Evolutionary conservation across 768 basidiomycete genomes (phyloP).

Genomic region (Termitomyces sp.): DNA sequence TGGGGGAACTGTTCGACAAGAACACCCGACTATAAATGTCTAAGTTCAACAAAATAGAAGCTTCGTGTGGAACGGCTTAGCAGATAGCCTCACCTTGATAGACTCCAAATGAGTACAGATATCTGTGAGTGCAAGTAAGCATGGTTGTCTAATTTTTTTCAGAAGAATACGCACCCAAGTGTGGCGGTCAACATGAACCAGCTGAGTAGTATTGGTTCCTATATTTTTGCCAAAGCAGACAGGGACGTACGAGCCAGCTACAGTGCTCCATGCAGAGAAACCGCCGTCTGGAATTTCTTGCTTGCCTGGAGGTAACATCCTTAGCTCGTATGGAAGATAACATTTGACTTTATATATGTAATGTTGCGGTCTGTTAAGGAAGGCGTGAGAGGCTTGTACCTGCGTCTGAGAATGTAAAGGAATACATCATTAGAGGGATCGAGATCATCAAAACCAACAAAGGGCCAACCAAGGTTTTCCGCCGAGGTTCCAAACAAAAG

Average conservation of each 20-base stretch:
- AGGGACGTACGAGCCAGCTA: not conserved
- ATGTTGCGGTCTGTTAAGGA: too few species aligned
- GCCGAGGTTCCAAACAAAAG: too few species aligned
- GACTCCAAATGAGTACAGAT: constrained; percentile 10
- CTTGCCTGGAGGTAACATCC: too few species aligned
- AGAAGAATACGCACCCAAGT: constrained; percentile 2
- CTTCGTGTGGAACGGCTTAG: too few species aligned
- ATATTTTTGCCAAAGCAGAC: not conserved
- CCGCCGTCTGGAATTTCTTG: not conserved
- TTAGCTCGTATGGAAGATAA: too few species aligned
- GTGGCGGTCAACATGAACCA: constrained; percentile 2
- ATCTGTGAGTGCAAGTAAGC: not conserved
- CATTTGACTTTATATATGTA: too few species aligned
- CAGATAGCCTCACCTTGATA: constrained; percentile 2
- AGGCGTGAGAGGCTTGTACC: too few species aligned
- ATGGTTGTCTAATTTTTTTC: not conserved
- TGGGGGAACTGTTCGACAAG: constrained; percentile 2
- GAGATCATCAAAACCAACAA: too few species aligned
- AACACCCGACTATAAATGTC: constrained; percentile 10
- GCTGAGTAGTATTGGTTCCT: not conserved
- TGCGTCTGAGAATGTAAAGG: too few species aligned
- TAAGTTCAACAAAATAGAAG: not conserved
- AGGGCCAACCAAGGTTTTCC: too few species aligned
- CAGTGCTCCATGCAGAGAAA: not conserved
- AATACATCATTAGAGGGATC: too few species aligned